phyloP scores from a whole-genome alignment of 2,329 filamentous ascomycete species.

The Malbranchea zuffiana region DNA sequence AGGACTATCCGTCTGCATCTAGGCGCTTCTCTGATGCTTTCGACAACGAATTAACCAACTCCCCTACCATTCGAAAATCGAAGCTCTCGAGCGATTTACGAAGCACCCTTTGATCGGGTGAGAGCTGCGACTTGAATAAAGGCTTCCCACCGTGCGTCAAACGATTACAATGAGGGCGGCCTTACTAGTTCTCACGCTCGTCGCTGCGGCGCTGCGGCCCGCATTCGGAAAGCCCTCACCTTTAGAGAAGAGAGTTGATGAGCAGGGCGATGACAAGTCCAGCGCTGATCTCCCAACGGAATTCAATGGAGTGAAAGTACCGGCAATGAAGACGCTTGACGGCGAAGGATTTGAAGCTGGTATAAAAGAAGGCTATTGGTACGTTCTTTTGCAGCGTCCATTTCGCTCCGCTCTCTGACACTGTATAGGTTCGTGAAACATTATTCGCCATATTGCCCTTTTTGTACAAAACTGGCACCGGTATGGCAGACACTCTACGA shows the following conservation, averaged over 20 bases:
- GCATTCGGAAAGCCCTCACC: conserved; percentile 11
- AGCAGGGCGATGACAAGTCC: conserved; percentile 15
- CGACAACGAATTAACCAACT: no score
- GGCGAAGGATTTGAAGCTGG: conserved; percentile 39
- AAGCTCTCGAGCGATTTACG: no score
- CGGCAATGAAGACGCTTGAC: conserved; percentile 39
- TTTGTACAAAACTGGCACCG: conserved; percentile 71
- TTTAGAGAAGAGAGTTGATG: conserved; percentile 22
- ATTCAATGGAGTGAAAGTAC: conserved; percentile 44
- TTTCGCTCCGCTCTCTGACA: conserved; percentile 14
- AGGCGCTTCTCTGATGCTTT: no score
- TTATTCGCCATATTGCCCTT: conserved; percentile 46
- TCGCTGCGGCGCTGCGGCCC: conserved; percentile 8
- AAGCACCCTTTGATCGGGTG: no score
- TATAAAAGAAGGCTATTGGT: conserved; percentile 45
- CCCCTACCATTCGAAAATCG: no score
- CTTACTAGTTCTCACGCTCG: conserved; percentile 6
- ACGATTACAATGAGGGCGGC: conserved; percentile 13
- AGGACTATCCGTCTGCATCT: no score
- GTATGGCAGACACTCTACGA: conserved; percentile 89
- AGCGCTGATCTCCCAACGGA: conserved; percentile 26
- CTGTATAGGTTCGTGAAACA: conserved; percentile 41
- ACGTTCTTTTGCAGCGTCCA: conserved; percentile 13
- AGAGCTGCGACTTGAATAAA: no score
- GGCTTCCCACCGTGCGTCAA: no score